phyloP scores from a whole-genome alignment of 2,329 filamentous ascomycete species.

The Helotiales sp. region DNA sequence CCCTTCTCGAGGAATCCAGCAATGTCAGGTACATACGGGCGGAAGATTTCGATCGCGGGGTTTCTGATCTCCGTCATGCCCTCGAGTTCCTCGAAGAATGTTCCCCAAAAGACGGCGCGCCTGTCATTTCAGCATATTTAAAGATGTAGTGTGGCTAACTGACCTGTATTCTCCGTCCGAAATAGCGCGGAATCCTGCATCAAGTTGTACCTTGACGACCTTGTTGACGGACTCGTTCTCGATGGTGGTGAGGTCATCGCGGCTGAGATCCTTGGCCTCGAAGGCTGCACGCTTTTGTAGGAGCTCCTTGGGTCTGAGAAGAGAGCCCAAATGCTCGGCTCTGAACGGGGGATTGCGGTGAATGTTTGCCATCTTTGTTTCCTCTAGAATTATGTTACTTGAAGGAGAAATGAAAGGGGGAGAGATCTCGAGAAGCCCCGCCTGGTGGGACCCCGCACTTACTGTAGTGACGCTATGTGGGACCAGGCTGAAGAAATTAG shows the following conservation, averaged over 20 bases:
- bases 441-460: not conserved
- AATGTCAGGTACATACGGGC: constrained; percentile 48
- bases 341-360: constrained; percentile 55
- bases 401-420: not conserved
- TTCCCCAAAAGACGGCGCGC: constrained; percentile 40
- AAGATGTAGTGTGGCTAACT: not conserved
- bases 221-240: constrained; percentile 64
- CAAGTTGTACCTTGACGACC: constrained; percentile 62
- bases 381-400: not conserved
- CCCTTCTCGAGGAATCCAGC: constrained; percentile 51
- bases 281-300: constrained; percentile 59
- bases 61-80: constrained; percentile 39
- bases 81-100: constrained; percentile 38
- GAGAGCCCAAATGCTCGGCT: constrained; percentile 68
- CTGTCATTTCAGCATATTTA: constrained; percentile 19
- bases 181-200: constrained; percentile 60
- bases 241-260: constrained; percentile 51
- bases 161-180: constrained; percentile 62
- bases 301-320: constrained; percentile 63
- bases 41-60: constrained; percentile 47
- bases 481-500: not conserved
- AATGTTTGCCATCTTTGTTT: constrained; percentile 5
- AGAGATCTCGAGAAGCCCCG: not conserved
- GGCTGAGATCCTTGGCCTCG: constrained; percentile 53
- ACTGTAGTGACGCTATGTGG: not conserved